phyloP scores from a whole-genome alignment of 2,329 filamentous ascomycete genomes.

The Calonectria pseudoturangicola region DNA sequence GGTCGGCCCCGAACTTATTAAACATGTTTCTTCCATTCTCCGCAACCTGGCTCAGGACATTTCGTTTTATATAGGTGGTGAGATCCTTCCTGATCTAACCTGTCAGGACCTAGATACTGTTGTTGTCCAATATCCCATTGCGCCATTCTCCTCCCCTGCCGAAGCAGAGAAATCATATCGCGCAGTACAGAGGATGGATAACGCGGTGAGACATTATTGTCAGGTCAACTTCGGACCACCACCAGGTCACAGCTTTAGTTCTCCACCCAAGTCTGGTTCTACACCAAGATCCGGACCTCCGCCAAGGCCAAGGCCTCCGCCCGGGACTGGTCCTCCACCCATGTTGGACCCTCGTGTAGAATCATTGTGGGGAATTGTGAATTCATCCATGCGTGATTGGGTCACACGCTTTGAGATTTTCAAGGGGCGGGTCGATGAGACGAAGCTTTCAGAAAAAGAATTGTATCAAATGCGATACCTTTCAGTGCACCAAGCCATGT shows the following conservation, averaged over 20 bases:
- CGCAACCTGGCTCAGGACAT: conserved; percentile 20
- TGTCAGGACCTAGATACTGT: conserved; percentile 17
- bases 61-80: neutral
- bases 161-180: conserved; percentile 5
- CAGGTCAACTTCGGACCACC: neutral
- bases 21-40: neutral
- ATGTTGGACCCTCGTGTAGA: neutral
- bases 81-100: conserved; percentile 23
- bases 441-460: conserved; percentile 8
- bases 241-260: neutral
- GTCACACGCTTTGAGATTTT: conserved; percentile 24
- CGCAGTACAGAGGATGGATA: conserved; percentile 4
- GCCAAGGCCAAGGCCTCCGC: neutral
- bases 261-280: neutral
- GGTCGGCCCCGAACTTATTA: conserved; percentile 6
- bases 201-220: conserved; percentile 13
- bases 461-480: conserved; percentile 2
- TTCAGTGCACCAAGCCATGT: conserved; percentile 8
- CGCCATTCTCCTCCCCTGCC: conserved; percentile 4
- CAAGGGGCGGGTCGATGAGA: conserved; percentile 6
- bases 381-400: conserved; percentile 22
- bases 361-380: conserved; percentile 11
- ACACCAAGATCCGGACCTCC: neutral
- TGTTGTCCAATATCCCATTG: conserved; percentile 2
- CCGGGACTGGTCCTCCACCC: neutral